These are phyloP conservation scores for Hyphopichia wangnamkhiaoensis DNA, from an alignment of 1,139 yeast species.

Conservation along the genomic window DNA sequence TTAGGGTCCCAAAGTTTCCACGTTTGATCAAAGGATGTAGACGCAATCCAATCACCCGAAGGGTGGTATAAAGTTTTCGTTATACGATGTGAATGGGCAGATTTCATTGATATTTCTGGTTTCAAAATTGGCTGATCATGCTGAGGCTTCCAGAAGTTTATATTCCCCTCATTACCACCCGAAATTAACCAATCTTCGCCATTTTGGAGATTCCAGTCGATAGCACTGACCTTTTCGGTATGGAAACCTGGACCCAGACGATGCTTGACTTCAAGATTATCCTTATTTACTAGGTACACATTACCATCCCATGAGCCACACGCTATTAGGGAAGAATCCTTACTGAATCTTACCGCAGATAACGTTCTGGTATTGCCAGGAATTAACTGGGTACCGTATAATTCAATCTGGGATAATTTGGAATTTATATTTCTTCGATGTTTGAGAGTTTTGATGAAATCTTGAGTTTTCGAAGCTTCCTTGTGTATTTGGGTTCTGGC, in stretches of 20 bases:
- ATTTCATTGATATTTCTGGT: constrained; percentile 20
- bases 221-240: constrained; percentile 65
- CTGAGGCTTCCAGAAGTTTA: constrained; percentile 47
- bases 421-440: constrained; percentile 49
- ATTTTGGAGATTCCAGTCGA: constrained; percentile 55
- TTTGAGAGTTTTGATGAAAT: constrained; percentile 32
- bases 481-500: constrained; percentile 36
- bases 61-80: constrained; percentile 73
- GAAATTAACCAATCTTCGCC: constrained; percentile 33
- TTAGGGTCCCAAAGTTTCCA: constrained; percentile 87
- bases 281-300: constrained; percentile 47
- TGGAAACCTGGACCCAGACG: constrained; percentile 37
- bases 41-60: constrained; percentile 50
- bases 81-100: constrained; percentile 58
- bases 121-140: constrained; percentile 8
- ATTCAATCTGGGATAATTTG: constrained; percentile 38
- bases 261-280: constrained; percentile 32
- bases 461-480: constrained; percentile 17
- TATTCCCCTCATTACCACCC: constrained; percentile 67
- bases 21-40: constrained; percentile 83
- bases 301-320: constrained; percentile 89
- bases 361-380: constrained; percentile 63
- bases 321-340: constrained; percentile 41
- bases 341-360: constrained; percentile 56
- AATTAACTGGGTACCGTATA: constrained; percentile 71